Evolutionary conservation across 2,329 filamentous ascomycete species (phyloP).

Genomic region (Ascochyta lentis): DNA sequence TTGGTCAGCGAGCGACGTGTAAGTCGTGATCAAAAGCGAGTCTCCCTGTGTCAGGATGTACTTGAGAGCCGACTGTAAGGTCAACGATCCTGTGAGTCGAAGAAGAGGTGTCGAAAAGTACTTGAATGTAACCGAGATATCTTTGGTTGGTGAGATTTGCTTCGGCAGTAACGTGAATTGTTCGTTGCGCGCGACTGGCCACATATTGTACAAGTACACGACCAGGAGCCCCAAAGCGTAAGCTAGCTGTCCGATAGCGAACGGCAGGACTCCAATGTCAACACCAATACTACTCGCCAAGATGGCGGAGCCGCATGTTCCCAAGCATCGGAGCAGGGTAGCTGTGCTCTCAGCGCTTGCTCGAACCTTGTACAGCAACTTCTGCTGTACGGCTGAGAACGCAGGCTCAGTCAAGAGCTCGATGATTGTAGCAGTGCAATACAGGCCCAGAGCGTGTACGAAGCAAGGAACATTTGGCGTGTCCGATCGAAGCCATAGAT

Average conservation of each 20-base stretch:
- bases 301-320: slow-evolving; percentile 74
- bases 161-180: slow-evolving; percentile 73
- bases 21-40: slow-evolving; percentile 80
- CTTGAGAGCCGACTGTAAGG: slow-evolving; percentile 87
- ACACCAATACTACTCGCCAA: slow-evolving; percentile 62
- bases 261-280: slow-evolving; percentile 80
- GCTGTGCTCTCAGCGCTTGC: slow-evolving; percentile 84
- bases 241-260: slow-evolving; percentile 82
- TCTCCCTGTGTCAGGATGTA: slow-evolving; percentile 95
- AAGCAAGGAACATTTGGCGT: slow-evolving; percentile 69
- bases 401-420: slow-evolving; percentile 87
- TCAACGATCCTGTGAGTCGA: slow-evolving; percentile 78
- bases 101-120: slow-evolving; percentile 74
- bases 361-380: slow-evolving; percentile 78
- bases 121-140: slow-evolving; percentile 26
- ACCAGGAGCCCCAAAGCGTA: slow-evolving; percentile 74
- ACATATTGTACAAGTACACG: slow-evolving; percentile 73
- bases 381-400: slow-evolving; percentile 86
- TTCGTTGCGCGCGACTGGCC: slow-evolving; percentile 60
- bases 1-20: slow-evolving; percentile 81
- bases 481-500: slow-evolving; percentile 68
- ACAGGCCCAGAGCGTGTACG: slow-evolving; percentile 59
- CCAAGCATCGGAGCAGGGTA: slow-evolving; percentile 76
- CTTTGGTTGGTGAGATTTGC: slow-evolving; percentile 48
- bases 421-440: slow-evolving; percentile 65